These are phyloP conservation scores for Davidsoniella virescens DNA, from an alignment of 2,329 filamentous ascomycete genomes.

Conservation along the genomic window DNA sequence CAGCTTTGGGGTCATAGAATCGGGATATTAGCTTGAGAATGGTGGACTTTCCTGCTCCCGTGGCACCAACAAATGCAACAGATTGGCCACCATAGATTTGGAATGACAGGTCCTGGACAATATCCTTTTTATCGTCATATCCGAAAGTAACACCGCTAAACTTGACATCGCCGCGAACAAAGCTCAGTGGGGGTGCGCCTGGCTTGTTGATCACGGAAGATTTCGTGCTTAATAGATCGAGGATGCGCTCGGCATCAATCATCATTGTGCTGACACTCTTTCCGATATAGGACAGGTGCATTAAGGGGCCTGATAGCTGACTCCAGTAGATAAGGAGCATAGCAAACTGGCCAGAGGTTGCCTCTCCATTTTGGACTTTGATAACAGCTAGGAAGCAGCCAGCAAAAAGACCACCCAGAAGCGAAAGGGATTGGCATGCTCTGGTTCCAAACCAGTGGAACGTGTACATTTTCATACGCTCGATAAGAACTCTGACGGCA, in stretches of 20 bases:
- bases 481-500: slow-evolving; percentile 23
- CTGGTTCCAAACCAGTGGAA: slow-evolving; percentile 15
- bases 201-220: slow-evolving; percentile 38
- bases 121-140: slow-evolving; percentile 42
- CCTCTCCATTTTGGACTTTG: slow-evolving; percentile 45
- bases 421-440: slow-evolving; percentile 42
- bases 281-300: slow-evolving; percentile 47
- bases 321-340: slow-evolving; percentile 59
- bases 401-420: slow-evolving; percentile 54
- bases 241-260: slow-evolving; percentile 39
- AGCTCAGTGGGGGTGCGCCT: slow-evolving; percentile 31
- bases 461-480: slow-evolving; percentile 5
- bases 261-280: slow-evolving; percentile 40
- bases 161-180: slow-evolving; percentile 35
- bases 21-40: slow-evolving; percentile 41
- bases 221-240: slow-evolving; percentile 42
- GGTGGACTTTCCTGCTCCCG: slow-evolving; percentile 43
- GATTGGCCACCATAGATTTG: slow-evolving; percentile 34
- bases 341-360: slow-evolving; percentile 51
- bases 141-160: slow-evolving; percentile 41
- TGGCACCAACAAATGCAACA: slow-evolving; percentile 43
- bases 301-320: slow-evolving; percentile 53
- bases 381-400: slow-evolving; percentile 44
- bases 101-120: slow-evolving; percentile 38
- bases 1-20: slow-evolving; percentile 39